phyloP scores from a whole-genome alignment of 1,284 basidiomycete species.

The Leccinum cinnamomeum region DNA sequence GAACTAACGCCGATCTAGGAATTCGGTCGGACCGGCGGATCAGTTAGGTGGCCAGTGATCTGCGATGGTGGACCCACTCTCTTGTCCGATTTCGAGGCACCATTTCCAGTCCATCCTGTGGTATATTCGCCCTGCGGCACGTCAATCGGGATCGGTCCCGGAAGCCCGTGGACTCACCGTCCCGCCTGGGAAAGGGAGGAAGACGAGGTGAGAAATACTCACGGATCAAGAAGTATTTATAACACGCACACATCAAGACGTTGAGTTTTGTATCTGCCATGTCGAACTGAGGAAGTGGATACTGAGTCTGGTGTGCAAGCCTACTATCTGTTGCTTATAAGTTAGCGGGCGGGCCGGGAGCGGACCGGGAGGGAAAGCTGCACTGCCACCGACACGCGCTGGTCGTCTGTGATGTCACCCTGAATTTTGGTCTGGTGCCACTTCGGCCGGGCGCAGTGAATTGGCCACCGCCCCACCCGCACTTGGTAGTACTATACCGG shows the following conservation, averaged over 20 bases:
- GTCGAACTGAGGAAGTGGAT: neutral
- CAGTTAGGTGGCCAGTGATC: neutral
- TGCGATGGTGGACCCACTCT: constrained; percentile 52
- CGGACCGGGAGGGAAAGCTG: constrained; percentile 7
- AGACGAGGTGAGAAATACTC: constrained; percentile 5
- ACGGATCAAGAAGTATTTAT: neutral
- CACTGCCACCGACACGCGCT: constrained; percentile 32
- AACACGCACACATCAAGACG: constrained; percentile 69
- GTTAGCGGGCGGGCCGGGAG: constrained; percentile 7
- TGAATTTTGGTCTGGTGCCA: constrained; percentile 9
- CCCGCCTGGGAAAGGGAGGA: constrained; percentile 47
- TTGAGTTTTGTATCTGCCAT: constrained; percentile 57
- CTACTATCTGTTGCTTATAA: neutral
- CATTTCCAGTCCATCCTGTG: constrained; percentile 87
- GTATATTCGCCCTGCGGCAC: constrained; percentile 79
- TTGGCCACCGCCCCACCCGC: neutral
- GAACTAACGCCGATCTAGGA: constrained; percentile 63
- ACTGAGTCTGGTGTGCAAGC: neutral
- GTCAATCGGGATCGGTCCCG: neutral
- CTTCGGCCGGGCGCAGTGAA: neutral
- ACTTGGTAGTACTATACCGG: neutral
- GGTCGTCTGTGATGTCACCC: constrained; percentile 32
- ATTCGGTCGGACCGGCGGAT: constrained; percentile 2
- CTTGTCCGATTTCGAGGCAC: constrained; percentile 93
- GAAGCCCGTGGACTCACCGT: constrained; percentile 45